Evolutionary conservation across 495 filamentous ascomycete species (phyloP).

Genomic region (Aspergillus bridgeri): DNA sequence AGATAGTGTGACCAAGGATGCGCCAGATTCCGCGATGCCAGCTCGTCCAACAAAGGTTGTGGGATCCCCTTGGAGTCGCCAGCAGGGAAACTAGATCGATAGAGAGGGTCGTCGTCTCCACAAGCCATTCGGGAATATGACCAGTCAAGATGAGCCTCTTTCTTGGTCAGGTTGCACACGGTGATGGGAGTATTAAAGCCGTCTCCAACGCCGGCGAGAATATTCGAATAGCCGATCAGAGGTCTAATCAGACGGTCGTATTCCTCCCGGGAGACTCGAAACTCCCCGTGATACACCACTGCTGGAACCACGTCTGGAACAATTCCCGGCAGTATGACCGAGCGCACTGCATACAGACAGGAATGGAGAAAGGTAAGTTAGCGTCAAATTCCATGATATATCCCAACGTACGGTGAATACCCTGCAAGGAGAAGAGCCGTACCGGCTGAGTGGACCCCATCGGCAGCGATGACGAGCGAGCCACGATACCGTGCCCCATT

Average conservation of each 20-base stretch:
- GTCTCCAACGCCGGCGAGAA: slow-evolving; percentile 12
- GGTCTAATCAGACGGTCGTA: slow-evolving; percentile 7
- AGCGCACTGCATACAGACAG: slow-evolving; percentile 1
- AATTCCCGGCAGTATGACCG: not conserved
- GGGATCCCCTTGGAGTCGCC: slow-evolving; percentile 28
- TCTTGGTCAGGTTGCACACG: slow-evolving; percentile 7
- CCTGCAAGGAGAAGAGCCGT: not conserved
- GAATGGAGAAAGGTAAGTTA: no score
- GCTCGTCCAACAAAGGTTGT: slow-evolving; percentile 28
- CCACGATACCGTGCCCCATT: slow-evolving; percentile 10
- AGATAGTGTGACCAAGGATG: slow-evolving; percentile 32
- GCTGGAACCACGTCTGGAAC: slow-evolving; percentile 7
- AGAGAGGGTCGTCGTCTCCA: slow-evolving; percentile 22
- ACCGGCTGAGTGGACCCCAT: slow-evolving; percentile 11
- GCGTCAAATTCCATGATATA: not conserved
- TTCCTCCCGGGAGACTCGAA: slow-evolving; percentile 3
- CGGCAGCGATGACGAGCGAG: slow-evolving; percentile 10
- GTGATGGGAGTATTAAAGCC: slow-evolving; percentile 15
- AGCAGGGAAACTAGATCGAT: slow-evolving; percentile 26
- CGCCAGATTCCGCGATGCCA: slow-evolving; percentile 20
- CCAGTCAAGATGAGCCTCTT: slow-evolving; percentile 18
- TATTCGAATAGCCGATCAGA: slow-evolving; percentile 2
- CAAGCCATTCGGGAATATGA: slow-evolving; percentile 31
- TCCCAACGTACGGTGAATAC: not conserved
- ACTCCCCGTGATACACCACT: slow-evolving; percentile 12